Evolutionary conservation across 305 asterid species (phyloP), one percentile per base, ranked within the genome.

Genomic region (Lippia alba): DNA sequence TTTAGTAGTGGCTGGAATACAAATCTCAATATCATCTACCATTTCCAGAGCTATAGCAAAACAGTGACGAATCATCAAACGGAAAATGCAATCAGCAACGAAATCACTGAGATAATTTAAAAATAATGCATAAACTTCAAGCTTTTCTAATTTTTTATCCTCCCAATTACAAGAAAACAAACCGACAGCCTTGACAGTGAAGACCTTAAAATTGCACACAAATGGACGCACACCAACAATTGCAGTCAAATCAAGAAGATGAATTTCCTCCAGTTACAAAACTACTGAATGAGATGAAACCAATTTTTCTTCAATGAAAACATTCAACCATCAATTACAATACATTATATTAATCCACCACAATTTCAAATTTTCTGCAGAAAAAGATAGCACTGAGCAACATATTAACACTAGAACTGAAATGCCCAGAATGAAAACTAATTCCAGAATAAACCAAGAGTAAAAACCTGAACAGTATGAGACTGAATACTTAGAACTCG

Each of bases 401-500:
- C 63, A 39, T 32, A 59, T 39, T 33, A 32, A 50, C 33, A 61
- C 61, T 17, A 12, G 8, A 58, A 57, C 5, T 4, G 14, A 36
- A 57, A 51, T 39, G 36, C 46, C 18, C n/a, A 17, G 19, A 34
- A 30, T 1, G 6, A 55, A 36, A 33, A 30, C 59, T 20, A n/a
- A 56, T 46, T 20, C 4, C 61, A 40, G 67, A 58, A 4, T 44
- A 50, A 17, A 65, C 16, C 12, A 36, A 56, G 46, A 61, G 65
- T 73, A 76, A 30, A 50, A 66, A 93, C 97, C 97, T 94, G 99
- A 80, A 94, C 96, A 39, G 97, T 94, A 80, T 89, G 99, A 55
- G 99, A 94, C 80, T 94, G 97, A 78, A 94, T 91, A 78, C 97
- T 91, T 19, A 89, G 89, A 56, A 94, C 91, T 78, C 98, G 91